phyloP scores from a whole-genome alignment of 106 monocot species.

The Alisma plantagoaquatica region DNA sequence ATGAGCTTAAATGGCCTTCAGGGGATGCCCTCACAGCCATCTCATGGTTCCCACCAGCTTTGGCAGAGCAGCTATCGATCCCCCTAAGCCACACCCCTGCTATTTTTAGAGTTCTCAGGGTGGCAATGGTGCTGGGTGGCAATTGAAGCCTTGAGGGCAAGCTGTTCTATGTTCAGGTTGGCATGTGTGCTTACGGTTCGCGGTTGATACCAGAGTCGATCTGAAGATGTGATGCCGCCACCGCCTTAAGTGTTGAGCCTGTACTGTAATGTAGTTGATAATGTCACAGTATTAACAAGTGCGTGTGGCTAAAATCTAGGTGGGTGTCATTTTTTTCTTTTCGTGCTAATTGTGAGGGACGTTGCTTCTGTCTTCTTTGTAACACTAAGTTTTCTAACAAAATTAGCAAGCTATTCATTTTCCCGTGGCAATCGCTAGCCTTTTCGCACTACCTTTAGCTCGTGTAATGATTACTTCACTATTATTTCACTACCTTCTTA shows the following conservation, averaged over 20 bases:
- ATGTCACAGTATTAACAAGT: background rate
- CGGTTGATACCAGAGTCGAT: too few species aligned
- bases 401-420: background rate
- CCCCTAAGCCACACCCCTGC: background rate
- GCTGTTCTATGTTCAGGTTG: background rate
- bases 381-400: background rate
- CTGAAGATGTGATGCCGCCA: too few species aligned
- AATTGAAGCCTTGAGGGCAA: background rate
- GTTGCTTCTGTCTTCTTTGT: background rate
- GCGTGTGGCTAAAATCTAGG: background rate
- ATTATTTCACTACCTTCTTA: too few species aligned
- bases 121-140: background rate
- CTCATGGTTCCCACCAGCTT: constrained; percentile 66
- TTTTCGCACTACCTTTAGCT: background rate
- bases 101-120: background rate
- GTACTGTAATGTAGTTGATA: background rate
- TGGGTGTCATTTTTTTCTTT: background rate
- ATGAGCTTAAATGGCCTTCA: constrained; percentile 37
- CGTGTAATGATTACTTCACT: too few species aligned
- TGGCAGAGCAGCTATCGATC: constrained; percentile 61
- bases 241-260: background rate
- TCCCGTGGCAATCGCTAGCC: background rate
- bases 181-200: background rate
- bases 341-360: background rate
- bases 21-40: constrained; percentile 34